phyloP scores from a whole-genome alignment of 768 basidiomycete genomes.

The Suillus clintonianus region DNA sequence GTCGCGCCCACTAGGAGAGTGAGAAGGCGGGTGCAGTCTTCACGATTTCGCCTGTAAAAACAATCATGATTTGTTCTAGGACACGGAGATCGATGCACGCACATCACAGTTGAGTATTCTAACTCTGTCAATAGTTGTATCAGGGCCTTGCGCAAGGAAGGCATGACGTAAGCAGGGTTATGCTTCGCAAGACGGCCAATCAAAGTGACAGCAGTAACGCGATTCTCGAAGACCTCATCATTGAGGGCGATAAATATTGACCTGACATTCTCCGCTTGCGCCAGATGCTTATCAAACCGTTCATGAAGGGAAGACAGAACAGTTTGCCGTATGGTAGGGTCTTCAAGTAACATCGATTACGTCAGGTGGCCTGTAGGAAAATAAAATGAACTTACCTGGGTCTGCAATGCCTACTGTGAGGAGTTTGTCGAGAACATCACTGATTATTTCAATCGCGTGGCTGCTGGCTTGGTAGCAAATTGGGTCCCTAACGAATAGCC shows the following conservation, averaged over 20 bases:
- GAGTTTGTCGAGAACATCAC: slow-evolving; percentile 96
- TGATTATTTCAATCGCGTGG: slow-evolving; percentile 95
- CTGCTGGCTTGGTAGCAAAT: slow-evolving; percentile 96
- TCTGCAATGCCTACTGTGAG: slow-evolving; percentile 95
- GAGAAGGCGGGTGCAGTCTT: slow-evolving; percentile 90
- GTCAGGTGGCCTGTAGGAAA: neutral
- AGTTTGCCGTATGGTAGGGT: slow-evolving; percentile 79
- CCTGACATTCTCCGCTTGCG: slow-evolving; percentile 97
- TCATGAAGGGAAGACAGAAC: slow-evolving; percentile 88
- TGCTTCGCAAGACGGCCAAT: slow-evolving; percentile 93
- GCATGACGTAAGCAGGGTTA: slow-evolving; percentile 99
- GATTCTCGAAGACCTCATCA: slow-evolving; percentile 93
- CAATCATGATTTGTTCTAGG: neutral
- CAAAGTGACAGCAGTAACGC: slow-evolving; percentile 84
- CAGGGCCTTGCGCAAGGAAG: slow-evolving; percentile 89
- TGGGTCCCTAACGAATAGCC: slow-evolving; percentile 89
- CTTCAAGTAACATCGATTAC: slow-evolving; percentile 30
- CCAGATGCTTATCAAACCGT: slow-evolving; percentile 94
- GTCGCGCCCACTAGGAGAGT: slow-evolving; percentile 90
- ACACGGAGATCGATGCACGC: slow-evolving; percentile 38
- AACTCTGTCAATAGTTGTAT: slow-evolving; percentile 96
- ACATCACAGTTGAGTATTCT: slow-evolving; percentile 90
- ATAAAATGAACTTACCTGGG: slow-evolving; percentile 60
- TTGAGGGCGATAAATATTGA: slow-evolving; percentile 96
- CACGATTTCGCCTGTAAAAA: slow-evolving; percentile 69